Evolutionary conservation across 352 stramenopile species (phyloP), one percentile per base, ranked within the genome.

Genomic region (Phytophthora chlamydospora): DNA sequence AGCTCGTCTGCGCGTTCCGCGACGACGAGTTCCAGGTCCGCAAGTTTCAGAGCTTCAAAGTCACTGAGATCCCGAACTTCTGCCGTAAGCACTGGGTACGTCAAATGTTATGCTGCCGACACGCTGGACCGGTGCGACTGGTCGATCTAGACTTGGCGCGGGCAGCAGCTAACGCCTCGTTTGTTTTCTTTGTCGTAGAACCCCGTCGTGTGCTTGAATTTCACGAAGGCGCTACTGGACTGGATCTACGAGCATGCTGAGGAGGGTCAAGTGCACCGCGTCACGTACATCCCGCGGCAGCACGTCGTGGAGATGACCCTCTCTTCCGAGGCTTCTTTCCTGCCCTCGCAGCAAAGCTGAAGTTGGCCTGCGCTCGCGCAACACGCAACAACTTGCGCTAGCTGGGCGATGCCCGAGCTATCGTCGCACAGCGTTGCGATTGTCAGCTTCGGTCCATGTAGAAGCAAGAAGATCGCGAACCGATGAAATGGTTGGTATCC

Each of bases 1-100:
- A 68, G 36, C 90, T 93, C 49, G 78, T 90, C 35, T 90, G 78
- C 29, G 85, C 78, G 31, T 93, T 93, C 61, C 80, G 85, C 36
- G 63, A 80, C 48, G 80, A 90, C 41, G 52, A 75, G 6, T 93
- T 89, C 50, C 34, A 74, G 42, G 62, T 91, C 16, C 49, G 61
- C 13, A 91, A 93, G 42, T 58, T 90, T 14, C 82, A 91, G 60
- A 85, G 53, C 1, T 91, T 93, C 39, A 57, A 58, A 14, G 90
- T 84, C 19, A 78, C 73, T 0, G 71, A 88, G 7, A 82, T 91
- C 41, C 82, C 84, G 6, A 75, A 54, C 7, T 91, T 85, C 38
- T 87, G 76, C 43, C 78, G 70, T 50, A 88, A 89, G 52, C 76
- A 90, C 62, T 93, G 84, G 81, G 81, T 93, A 71, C 55, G 45